Base-by-base conservation (phyloP, 2,329 filamentous ascomycete species). In the Tolypocladium ophioglossoides region DNA sequence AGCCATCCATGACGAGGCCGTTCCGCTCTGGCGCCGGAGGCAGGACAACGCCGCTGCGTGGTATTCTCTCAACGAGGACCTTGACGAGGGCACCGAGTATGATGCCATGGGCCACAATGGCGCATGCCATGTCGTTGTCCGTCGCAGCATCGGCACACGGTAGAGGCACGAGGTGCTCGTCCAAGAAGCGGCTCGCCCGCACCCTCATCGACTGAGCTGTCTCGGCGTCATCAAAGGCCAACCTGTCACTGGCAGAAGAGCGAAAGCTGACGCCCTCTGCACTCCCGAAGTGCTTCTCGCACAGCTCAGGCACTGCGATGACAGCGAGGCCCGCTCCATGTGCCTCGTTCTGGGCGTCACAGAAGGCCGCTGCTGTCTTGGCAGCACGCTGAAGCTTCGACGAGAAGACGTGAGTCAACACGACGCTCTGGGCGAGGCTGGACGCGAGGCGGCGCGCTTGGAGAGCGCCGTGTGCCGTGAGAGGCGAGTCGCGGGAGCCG, bases 71-170 rank as follows among this genome's bases (percentile, higher is more conserved):
- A 9, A 86, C 71, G 16, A 95, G 67, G 14, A 78, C 75, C 54
- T 78, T 77, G 77, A 87, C 85, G 0, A 96, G 69, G 35, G 82
- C 77, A 2, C 82, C 82, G 2, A 96, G 78, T 41, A 95, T 83
- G 57, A 95, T 85, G 18, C 91, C 91, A 63, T 96, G 91, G 2
- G 91, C 86, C 4, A 95, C 86, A 16, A 95, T 71, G 1, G 83
- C 84, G 14, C 90, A 72, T 30, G 55, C 59, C 51, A 49, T 59
- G 1, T 55, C 52, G 11, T 51, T 30, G 6, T 52, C 54, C 0
- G 55, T 50, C 1, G 37, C 54, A 11, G 57, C 53, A 35, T 57
- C 54, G 0, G 35, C 35, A 10, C 51, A 37, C 1, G 65, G 47
- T 4, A 87, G 56, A 11, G 84, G 84, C 6, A 80, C 60, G 1